Base-by-base conservation (phyloP, 495 filamentous ascomycete species). In the Aspergillus heteromorphus region DNA sequence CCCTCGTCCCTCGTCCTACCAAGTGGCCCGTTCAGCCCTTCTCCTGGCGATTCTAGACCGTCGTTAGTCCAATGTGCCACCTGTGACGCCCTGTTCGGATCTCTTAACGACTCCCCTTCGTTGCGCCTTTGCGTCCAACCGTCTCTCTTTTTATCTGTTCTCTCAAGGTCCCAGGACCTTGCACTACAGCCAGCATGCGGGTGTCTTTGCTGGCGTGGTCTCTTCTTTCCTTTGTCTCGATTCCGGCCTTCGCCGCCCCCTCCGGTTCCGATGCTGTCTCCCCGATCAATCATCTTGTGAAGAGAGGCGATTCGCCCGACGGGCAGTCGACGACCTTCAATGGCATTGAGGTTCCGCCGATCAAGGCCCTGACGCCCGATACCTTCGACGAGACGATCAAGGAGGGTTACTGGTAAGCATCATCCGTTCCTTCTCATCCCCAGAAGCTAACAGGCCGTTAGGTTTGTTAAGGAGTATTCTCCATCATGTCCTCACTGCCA, bases 401-500 rank as follows among this genome's bases (percentile, higher is more conserved):
- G 54, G 73, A 86, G 54, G 86, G 86, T 42, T 83, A 83, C 62
- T 87, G 84, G 83, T 84, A 49, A 56, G 71, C 45, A 53, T 27
- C 19, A 43, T 40, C 11, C 19, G 9, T 4, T 8, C 42, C 11
- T 42, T 16, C 2, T 14, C n/a, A 20, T 6, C 29, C 31, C 42
- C 40, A 25, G 16, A 38, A 29, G 36, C 65, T 71, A 43, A 73
- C 57, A 11, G 21, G 17, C 19, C 40, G 27, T 40, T 51, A 87
- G 85, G 85, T 79, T 91, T 59, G 78, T 92, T 19, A 89, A 92
- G 65, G 82, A 85, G 66, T 88, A 84, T 65, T 91, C 88, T 48
- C 87, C 85, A 9, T 81, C 76, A 20, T 97, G 92, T 65, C 74
- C 72, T 36, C 93, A 97, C 71, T 97, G 95, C 73, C 73, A 79